Evolutionary conservation across 2,329 filamentous ascomycete genomes (phyloP).

Genomic region (Xylaria sp.): DNA sequence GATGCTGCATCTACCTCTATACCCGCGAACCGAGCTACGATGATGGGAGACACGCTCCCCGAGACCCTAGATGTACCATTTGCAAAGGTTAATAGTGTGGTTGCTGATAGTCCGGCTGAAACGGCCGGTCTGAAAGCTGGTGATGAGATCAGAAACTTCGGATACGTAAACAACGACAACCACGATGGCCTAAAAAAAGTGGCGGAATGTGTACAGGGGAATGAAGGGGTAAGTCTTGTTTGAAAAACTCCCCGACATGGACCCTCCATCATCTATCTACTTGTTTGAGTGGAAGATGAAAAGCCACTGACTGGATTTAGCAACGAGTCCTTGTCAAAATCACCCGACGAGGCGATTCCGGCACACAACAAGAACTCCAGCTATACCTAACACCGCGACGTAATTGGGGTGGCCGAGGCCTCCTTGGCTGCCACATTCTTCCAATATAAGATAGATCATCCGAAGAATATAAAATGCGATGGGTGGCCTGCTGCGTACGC

Average conservation of each 20-base stretch:
- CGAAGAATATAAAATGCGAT: conserved; percentile 2
- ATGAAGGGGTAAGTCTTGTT: conserved; percentile 78
- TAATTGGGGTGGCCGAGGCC: conserved; percentile 89
- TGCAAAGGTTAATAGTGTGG: conserved; percentile 89
- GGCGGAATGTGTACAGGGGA: conserved; percentile 88
- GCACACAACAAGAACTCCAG: conserved; percentile 67
- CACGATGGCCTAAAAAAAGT: conserved; percentile 88
- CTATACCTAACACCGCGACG: conserved; percentile 79
- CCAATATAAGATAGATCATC: conserved; percentile 65
- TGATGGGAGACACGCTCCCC: conserved; percentile 52
- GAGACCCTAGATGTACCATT: conserved; percentile 68
- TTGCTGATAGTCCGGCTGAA: conserved; percentile 81
- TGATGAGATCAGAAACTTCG: conserved; percentile 87
- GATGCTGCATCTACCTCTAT: conserved; percentile 47
- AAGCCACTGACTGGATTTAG: conserved; percentile 56
- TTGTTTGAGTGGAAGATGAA: conserved; percentile 6
- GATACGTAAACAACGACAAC: conserved; percentile 83
- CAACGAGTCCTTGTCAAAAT: conserved; percentile 76
- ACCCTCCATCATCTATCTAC: background rate
- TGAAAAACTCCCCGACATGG: background rate
- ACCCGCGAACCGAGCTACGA: conserved; percentile 40
- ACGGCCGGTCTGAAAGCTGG: conserved; percentile 82
- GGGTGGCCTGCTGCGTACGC: background rate
- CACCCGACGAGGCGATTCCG: conserved; percentile 59
- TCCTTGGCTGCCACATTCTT: conserved; percentile 90